These are phyloP conservation scores for Lactifluus subvellereus DNA, from an alignment of 768 basidiomycete species.

Conservation along the genomic window DNA sequence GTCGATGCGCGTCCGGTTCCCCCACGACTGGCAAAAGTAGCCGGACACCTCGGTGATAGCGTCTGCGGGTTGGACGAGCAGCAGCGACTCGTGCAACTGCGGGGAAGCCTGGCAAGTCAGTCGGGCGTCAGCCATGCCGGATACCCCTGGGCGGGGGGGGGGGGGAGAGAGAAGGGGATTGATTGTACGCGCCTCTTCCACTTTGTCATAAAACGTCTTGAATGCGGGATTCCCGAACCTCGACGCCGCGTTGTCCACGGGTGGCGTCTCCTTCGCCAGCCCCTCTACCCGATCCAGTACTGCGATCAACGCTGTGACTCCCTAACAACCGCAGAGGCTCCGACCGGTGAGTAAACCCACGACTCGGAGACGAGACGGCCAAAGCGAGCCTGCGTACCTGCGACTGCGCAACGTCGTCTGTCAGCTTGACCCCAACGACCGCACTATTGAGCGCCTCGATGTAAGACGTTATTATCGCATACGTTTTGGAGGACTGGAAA, in stretches of 20 bases:
- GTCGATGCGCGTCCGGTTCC: constrained; percentile 86
- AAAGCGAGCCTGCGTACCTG: constrained; percentile 42
- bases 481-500: constrained; percentile 74
- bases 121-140: not conserved
- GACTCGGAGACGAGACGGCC: not conserved
- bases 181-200: constrained; percentile 50
- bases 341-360: not conserved
- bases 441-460: constrained; percentile 70
- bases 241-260: constrained; percentile 84
- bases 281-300: constrained; percentile 63
- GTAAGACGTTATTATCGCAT: constrained; percentile 60
- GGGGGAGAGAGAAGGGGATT: not conserved
- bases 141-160: not conserved
- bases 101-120: constrained; percentile 1
- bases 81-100: constrained; percentile 50
- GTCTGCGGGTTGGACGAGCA: constrained; percentile 51
- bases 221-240: constrained; percentile 98
- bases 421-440: constrained; percentile 71
- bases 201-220: constrained; percentile 80
- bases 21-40: constrained; percentile 89
- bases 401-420: constrained; percentile 51
- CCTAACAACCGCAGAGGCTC: constrained; percentile 38
- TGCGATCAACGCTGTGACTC: constrained; percentile 51
- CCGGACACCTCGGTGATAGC: constrained; percentile 63
- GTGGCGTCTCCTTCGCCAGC: constrained; percentile 65